Percentiles rank a stretch among this genome's conserved stretches.
phyloP scores from a whole-genome alignment of 164 flowering plant species.

The Cinnamomum chago region DNA sequence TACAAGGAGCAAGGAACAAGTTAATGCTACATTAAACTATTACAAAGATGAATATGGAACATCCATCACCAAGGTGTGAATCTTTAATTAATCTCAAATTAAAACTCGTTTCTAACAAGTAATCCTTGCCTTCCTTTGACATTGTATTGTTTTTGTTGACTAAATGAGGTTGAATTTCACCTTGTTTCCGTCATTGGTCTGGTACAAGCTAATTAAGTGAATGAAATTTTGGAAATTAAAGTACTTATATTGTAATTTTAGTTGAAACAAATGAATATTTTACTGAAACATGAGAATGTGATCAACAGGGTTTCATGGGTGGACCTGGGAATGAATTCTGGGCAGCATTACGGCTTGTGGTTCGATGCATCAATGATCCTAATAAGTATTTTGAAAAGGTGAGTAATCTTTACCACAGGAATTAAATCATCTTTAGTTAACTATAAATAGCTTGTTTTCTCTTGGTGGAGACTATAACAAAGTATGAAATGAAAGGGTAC shows the following conservation, averaged over 20 bases:
- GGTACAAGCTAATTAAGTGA: too few species aligned
- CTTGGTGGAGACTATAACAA: too few species aligned
- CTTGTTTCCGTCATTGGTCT: too few species aligned
- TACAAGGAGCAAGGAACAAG: constrained; percentile 80
- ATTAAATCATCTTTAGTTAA: too few species aligned
- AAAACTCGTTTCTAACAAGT: not conserved
- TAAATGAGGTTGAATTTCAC: too few species aligned
- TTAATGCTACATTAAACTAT: constrained; percentile 63
- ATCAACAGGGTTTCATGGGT: constrained; percentile 15
- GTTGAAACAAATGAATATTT: not conserved
- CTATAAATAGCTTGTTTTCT: too few species aligned
- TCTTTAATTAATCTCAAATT: not conserved
- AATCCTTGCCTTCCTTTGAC: not conserved
- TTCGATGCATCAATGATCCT: constrained; percentile 56
- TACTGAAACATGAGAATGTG: not conserved
- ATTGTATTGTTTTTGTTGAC: not conserved
- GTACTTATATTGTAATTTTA: not conserved
- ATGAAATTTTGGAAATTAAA: not conserved
- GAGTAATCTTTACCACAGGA: not conserved
- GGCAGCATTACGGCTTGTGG: constrained; percentile 39
- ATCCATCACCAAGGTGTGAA: constrained; percentile 66
- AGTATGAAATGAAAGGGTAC: too few species aligned
- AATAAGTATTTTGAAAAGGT: constrained; percentile 69
- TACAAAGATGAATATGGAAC: constrained; percentile 53
- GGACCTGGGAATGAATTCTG: constrained; percentile 45